These are phyloP conservation scores for Somion occarium DNA, from an alignment of 1,284 basidiomycete genomes.

Conservation along the genomic window DNA sequence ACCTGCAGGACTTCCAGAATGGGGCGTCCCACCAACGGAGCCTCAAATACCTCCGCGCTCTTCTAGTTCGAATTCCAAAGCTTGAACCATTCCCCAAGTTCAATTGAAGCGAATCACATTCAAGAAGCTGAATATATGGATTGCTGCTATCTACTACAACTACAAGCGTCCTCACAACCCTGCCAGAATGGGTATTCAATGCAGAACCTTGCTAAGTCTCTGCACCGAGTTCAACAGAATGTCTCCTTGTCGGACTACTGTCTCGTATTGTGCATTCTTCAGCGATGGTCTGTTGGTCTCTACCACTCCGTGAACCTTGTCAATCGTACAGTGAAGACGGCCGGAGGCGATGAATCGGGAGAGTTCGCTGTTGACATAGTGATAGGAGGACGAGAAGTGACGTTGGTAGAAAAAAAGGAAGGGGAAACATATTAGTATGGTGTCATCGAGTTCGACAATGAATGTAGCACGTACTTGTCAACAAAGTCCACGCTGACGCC, in stretches of 20 bases:
- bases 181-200: constrained; percentile 31
- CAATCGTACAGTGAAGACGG: constrained; percentile 88
- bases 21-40: constrained; percentile 76
- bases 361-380: constrained; percentile 59
- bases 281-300: constrained; percentile 87
- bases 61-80: constrained; percentile 9
- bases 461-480: constrained; percentile 59
- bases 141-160: background rate
- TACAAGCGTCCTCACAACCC: background rate
- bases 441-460: background rate
- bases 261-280: constrained; percentile 90
- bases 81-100: background rate
- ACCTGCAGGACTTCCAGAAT: constrained; percentile 82
- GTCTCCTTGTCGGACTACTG: constrained; percentile 86
- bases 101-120: background rate
- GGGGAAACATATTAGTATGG: background rate
- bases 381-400: constrained; percentile 1
- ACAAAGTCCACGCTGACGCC: constrained; percentile 89
- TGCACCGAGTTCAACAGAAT: constrained; percentile 79
- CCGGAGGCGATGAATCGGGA: constrained; percentile 91
- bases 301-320: constrained; percentile 91
- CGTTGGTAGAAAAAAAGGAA: background rate
- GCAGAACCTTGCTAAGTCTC: constrained; percentile 70
- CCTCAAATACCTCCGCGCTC: too few species aligned
- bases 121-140: background rate